These are phyloP conservation scores for Schizochytrium sp. DNA, from an alignment of 108 stramenopile species.

Conservation along the genomic window DNA sequence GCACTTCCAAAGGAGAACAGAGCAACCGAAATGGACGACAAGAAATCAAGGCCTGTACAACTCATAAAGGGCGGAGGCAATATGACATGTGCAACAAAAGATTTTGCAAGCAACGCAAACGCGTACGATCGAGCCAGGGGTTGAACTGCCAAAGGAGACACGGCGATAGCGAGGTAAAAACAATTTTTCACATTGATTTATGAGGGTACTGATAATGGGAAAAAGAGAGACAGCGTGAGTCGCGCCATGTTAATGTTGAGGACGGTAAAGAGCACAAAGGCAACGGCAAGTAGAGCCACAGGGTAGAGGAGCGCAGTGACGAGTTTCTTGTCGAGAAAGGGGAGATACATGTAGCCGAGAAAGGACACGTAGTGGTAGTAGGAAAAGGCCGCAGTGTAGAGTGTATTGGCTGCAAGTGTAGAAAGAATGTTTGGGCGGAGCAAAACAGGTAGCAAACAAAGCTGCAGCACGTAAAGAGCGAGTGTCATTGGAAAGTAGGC, in stretches of 20 bases:
- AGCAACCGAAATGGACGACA: no score
- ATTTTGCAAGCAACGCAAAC: no score
- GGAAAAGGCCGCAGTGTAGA: slow-evolving; percentile 76
- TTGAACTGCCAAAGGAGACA: no score
- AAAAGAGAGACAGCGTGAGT: not conserved
- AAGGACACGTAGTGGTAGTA: slow-evolving; percentile 78
- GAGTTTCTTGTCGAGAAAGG: not conserved
- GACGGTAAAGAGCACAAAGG: slow-evolving; percentile 2
- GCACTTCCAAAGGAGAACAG: no score
- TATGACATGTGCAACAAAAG: no score
- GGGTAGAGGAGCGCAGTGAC: slow-evolving; percentile 17
- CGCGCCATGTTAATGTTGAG: not conserved
- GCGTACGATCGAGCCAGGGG: no score
- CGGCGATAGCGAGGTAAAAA: no score
- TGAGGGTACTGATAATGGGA: not conserved
- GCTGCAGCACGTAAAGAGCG: slow-evolving; percentile 80
- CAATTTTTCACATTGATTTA: no score
- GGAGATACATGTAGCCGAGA: not conserved
- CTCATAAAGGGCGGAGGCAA: no score
- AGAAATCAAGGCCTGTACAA: no score
- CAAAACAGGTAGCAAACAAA: slow-evolving; percentile 82
- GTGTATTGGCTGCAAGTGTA: slow-evolving; percentile 68
- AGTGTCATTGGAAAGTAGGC: slow-evolving; percentile 86
- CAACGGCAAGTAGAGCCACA: not conserved
- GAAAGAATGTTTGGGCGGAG: slow-evolving; percentile 65